Conservation (phyloP, 2,329 filamentous ascomycete genomes). For the Akanthomyces muscarius region DNA sequence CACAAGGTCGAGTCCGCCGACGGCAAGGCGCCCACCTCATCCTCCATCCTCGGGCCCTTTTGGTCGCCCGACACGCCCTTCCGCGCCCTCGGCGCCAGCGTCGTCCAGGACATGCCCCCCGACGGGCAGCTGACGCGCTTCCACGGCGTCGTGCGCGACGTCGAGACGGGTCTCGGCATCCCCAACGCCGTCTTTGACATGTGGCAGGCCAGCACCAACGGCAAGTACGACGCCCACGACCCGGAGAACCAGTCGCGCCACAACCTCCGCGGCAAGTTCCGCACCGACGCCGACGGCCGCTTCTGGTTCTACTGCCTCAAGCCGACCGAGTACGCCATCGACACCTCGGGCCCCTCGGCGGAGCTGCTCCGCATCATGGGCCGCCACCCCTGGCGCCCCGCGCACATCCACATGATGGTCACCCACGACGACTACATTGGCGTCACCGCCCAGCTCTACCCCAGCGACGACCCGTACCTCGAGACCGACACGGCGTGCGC, state of each 20-base stretch:
- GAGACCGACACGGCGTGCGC: slow-evolving; percentile 9
- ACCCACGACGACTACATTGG: slow-evolving; percentile 4
- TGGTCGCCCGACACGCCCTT: slow-evolving; percentile 73
- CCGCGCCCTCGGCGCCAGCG: slow-evolving; percentile 60
- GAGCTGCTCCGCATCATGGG: slow-evolving; percentile 6
- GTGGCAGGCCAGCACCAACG: slow-evolving; percentile 73
- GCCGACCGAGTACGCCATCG: slow-evolving; percentile 35
- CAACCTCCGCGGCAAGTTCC: slow-evolving; percentile 75
- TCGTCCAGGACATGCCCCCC: slow-evolving; percentile 59
- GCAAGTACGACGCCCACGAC: slow-evolving; percentile 74
- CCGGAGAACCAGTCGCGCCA: slow-evolving; percentile 66
- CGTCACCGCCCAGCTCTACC: slow-evolving; percentile 5
- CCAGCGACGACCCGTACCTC: neutral
- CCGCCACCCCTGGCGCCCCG: neutral
- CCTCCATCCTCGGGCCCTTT: slow-evolving; percentile 73
- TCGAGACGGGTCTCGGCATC: slow-evolving; percentile 63
- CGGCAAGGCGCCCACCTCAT: slow-evolving; percentile 63
- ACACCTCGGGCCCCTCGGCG: neutral
- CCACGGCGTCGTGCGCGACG: slow-evolving; percentile 64
- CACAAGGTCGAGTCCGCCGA: slow-evolving; percentile 61
- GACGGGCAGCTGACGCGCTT: slow-evolving; percentile 60
- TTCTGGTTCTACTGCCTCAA: slow-evolving; percentile 73
- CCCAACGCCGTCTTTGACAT: slow-evolving; percentile 68
- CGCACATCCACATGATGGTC: slow-evolving; percentile 11
- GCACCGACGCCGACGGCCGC: slow-evolving; percentile 63